Base-by-base conservation (phyloP, 345 rosid species). In the Passiflora organensis region DNA sequence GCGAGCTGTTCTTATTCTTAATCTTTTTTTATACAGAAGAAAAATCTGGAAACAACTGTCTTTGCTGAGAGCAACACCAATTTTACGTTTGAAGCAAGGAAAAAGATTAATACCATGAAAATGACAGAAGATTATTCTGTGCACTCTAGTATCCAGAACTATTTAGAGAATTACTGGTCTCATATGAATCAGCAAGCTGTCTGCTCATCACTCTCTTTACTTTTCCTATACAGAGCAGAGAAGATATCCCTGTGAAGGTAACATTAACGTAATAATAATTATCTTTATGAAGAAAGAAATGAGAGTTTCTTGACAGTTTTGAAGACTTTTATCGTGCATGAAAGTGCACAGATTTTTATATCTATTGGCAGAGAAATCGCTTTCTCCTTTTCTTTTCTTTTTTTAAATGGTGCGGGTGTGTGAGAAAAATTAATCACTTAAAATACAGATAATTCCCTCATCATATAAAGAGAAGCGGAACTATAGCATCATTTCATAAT, bases 31-130 rank as follows among this genome's bases (percentile, higher is more conserved):
- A 46, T n/a, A n/a, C n/a, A n/a, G n/a, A n/a, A n/a, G n/a, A n/a
- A n/a, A n/a, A n/a, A n/a, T 66, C 47, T 28, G 59, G 57, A 69
- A 73, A 63, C 78, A 70, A 70, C 76, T 70, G 71, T 66, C 71
- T 57, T 55, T 63, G 45, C 60, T 67, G 63, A 62, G 57, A 59
- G 36, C 24, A 70, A 70, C 63, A 66, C 53, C 58, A 66, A 48
- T 37, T 10, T 25, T 14, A 9, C 34, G 34, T 28, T 48, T 53
- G 68, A 51, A 68, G 56, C 21, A 48, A 18, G 13, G 57, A 51
- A 37, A 62, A 53, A 32, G 45, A 13, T 32, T 22, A 52, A 47
- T 59, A 53, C 17, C 18, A 13, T 10, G 72, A 64, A 60, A 68
- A 45, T 32, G 56, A 67, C 63, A n/a, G 22, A 39, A 57, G 48